A percentile compares a stretch with the other conserved stretches of the same genome.
phyloP scores from a whole-genome alignment of 805 yeast genomes.

The Vanderwaltozyma yarrowii region DNA sequence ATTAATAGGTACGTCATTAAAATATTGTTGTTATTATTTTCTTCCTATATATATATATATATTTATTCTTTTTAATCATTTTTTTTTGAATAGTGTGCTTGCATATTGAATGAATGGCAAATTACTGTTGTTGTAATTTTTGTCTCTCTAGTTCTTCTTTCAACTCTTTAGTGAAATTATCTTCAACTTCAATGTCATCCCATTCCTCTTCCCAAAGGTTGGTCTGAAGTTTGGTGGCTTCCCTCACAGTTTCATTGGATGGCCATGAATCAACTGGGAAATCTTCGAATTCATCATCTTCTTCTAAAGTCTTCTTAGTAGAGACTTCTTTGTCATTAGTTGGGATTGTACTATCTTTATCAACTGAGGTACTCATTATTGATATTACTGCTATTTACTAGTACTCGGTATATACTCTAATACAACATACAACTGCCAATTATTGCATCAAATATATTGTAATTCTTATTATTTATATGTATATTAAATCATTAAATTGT shows the following conservation, averaged over 20 bases:
- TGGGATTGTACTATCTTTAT: not conserved
- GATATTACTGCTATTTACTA: no score
- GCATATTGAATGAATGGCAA: no score
- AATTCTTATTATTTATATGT: no score
- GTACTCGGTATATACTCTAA: no score
- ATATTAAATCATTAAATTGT: no score
- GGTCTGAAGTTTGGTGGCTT: slow-evolving; percentile 35
- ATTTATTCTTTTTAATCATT: no score
- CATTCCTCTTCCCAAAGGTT: slow-evolving; percentile 94
- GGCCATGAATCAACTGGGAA: slow-evolving; percentile 89
- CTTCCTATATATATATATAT: no score
- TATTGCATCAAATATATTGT: no score
- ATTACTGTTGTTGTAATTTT: slow-evolving; percentile 11
- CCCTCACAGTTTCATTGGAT: slow-evolving; percentile 41
- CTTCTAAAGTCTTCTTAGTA: slow-evolving; percentile 52
- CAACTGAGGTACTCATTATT: not conserved
- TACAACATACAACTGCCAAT: no score
- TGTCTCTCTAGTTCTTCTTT: slow-evolving; percentile 36
- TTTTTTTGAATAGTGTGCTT: no score
- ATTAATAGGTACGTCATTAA: no score
- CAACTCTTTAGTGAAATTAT: slow-evolving; percentile 70
- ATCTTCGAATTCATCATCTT: slow-evolving; percentile 95
- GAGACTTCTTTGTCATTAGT: slow-evolving; percentile 1
- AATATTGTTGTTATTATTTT: no score
- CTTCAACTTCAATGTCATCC: slow-evolving; percentile 93